Base-by-base conservation (phyloP, 2,329 filamentous ascomycete genomes). In the Pseudocercospora macadamiae region DNA sequence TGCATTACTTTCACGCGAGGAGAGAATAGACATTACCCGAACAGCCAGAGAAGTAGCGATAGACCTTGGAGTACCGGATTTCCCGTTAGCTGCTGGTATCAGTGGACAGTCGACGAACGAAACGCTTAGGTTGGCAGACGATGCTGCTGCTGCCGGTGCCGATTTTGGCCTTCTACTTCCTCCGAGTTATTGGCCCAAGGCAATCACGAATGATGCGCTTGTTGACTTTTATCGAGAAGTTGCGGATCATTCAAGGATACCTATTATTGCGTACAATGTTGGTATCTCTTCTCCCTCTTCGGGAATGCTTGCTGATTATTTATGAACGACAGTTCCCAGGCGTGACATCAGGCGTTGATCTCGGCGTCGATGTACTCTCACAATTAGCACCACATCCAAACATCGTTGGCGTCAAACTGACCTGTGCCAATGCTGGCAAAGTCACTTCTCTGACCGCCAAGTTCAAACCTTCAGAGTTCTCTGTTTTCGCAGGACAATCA, bases 291-390 rank as follows among this genome's bases (percentile, higher is more conserved):
- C 5, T 8, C 19, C 18, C 5, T 23, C 14, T 8, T 16, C 10
- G 19, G 12, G 8, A 16, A 16, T 42, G 30, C 9, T 21, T 45
- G 23, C 14, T 42, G 9, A 30, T 37, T 14, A 39, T 18, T 16
- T 5, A 1, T 42, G 18, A 3, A 10, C 8, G n/a, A 14, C 32
- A 89, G 72, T 89, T 89, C 74, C 87, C 87, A 0, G 84, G 79
- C 14, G 86, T 89, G 14, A 88, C 84, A 67, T 86, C 87, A 62
- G 86, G 86, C 26, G 76, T 89, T 4, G 87, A 89, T 68, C 76
- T 89, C 18, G 86, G 88, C 70, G 86, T 85, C 2, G 86, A 85
- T 56, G 79, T 81, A 0, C 84, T 89, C 44, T 76, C 80, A 1
- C 72, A 73, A 21, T 77, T 88, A 18, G 84, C 83, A 2, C 72